phyloP scores from a whole-genome alignment of 1,139 yeast genomes.

The Debaryomycetaceae sp. region DNA sequence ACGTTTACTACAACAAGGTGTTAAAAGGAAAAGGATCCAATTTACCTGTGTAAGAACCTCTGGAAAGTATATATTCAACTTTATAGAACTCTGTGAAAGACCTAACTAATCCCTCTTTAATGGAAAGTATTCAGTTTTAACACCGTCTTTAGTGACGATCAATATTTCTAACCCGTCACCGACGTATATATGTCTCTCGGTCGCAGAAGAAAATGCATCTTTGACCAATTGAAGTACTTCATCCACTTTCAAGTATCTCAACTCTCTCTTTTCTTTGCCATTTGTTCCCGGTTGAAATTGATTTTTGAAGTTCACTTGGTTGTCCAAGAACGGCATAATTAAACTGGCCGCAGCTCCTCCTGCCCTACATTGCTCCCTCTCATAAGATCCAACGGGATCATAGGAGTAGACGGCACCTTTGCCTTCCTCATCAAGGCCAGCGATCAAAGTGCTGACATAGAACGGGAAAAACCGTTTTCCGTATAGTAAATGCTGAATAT shows the following conservation, averaged over 20 bases:
- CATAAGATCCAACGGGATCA: constrained; percentile 97
- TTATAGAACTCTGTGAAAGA: neutral
- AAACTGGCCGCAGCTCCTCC: constrained; percentile 97
- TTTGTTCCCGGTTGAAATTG: constrained; percentile 78
- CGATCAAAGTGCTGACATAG: constrained; percentile 91
- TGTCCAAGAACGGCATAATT: constrained; percentile 95
- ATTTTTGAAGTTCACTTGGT: constrained; percentile 93
- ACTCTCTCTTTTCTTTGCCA: constrained; percentile 58
- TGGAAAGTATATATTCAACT: neutral
- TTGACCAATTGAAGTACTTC: constrained; percentile 84
- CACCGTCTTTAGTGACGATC: constrained; percentile 92
- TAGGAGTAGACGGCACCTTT: constrained; percentile 93
- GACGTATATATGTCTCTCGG: constrained; percentile 96
- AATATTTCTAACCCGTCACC: constrained; percentile 93
- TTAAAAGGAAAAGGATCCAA: constrained; percentile 79
- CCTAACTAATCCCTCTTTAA: constrained; percentile 72
- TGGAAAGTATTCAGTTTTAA: constrained; percentile 76
- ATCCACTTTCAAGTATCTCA: constrained; percentile 67
- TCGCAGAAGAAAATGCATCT: constrained; percentile 94
- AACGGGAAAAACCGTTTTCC: constrained; percentile 96
- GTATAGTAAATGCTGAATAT: constrained; percentile 84
- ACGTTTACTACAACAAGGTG: constrained; percentile 76
- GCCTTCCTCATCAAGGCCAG: constrained; percentile 93
- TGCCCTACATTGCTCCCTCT: constrained; percentile 95
- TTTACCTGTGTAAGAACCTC: constrained; percentile 55